Base-by-base conservation (phyloP, 495 filamentous ascomycete genomes). In the Hypoxylon fuscum region DNA sequence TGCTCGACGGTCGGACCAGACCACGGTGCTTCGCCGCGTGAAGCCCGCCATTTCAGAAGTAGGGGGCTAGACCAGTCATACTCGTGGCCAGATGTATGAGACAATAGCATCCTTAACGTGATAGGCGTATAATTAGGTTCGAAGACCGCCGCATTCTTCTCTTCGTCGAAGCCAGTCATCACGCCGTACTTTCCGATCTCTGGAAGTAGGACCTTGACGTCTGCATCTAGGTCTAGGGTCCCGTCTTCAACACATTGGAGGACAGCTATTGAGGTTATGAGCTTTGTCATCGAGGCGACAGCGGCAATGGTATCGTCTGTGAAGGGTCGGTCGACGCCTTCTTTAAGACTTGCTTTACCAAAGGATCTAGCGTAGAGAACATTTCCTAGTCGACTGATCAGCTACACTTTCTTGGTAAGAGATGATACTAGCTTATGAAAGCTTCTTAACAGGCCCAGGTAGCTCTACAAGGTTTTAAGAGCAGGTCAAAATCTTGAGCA, bases 221-320 rank as follows among this genome's bases (percentile, higher is more conserved):
- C 75, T 6, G 68, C 70, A 22, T 76, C 72, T 1, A 87, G 66
- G 2, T 62, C 64, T 5, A 86, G 43, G 0, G 74, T 68, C 2
- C 76, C 77, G 8, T 76, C 69, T 11, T 84, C 80, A 12, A 86
- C 77, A 59, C 79, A 82, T 66, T 81, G 76, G 8, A 87, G 65
- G 1, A 68, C 74, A 7, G 76, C 72, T 18, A 85, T 69, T 17
- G 74, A 71, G 14, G 79, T 78, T 32, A 82, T 70, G 3, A 81
- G 83, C 80, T 72, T 87, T 84, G 74, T 88, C 83, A 45, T 86
- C 76, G 31, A 90, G 53, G 17, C 71, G 25, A 75, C 47, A 53
- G 64, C 69, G 21, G 83, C 82, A 56, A 84, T 86, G 22, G 90
- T 86, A 59, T 78, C 62, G 6, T 70, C 51, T 10, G 79, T 51